phyloP scores from a whole-genome alignment of 805 yeast species.

The Pichia nakasei region DNA sequence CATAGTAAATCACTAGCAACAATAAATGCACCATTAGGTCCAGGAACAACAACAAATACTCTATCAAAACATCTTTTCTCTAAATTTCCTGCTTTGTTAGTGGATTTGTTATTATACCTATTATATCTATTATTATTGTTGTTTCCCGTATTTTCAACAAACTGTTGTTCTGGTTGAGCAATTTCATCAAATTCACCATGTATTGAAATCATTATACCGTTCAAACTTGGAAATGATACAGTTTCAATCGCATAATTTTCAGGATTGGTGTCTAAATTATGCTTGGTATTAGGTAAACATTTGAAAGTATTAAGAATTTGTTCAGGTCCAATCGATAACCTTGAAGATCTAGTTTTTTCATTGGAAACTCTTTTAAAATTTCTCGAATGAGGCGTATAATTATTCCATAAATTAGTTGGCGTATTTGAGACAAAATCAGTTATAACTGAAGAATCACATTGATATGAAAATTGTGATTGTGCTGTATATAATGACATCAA shows the following conservation, averaged over 20 bases:
- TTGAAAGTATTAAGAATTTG: conserved; percentile 53
- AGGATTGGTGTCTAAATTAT: conserved; percentile 56
- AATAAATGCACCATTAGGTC: conserved; percentile 59
- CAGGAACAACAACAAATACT: conserved; percentile 64
- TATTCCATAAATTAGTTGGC: conserved; percentile 40
- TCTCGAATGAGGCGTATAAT: conserved; percentile 66
- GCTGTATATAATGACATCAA: conserved; percentile 67
- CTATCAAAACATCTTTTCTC: conserved; percentile 78
- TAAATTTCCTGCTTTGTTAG: conserved; percentile 26
- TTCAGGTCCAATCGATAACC: conserved; percentile 62
- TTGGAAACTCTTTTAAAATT: conserved; percentile 59
- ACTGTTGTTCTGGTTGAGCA: conserved; percentile 24
- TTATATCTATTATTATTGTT: conserved; percentile 9
- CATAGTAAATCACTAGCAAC: conserved; percentile 80
- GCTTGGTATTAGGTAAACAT: conserved; percentile 71
- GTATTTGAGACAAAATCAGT: conserved; percentile 18
- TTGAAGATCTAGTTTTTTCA: conserved; percentile 44
- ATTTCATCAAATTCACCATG: conserved; percentile 83
- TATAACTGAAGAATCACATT: conserved; percentile 57
- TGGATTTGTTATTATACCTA: conserved; percentile 18
- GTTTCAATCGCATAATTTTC: conserved; percentile 68
- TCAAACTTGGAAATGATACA: conserved; percentile 58
- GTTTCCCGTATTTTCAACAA: conserved; percentile 4
- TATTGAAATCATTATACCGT: conserved; percentile 67
- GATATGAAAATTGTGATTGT: conserved; percentile 77